These are phyloP conservation scores for Mortierella sp. DNA, from an alignment of 371 early-diverging fungal species.

Conservation along the genomic window DNA sequence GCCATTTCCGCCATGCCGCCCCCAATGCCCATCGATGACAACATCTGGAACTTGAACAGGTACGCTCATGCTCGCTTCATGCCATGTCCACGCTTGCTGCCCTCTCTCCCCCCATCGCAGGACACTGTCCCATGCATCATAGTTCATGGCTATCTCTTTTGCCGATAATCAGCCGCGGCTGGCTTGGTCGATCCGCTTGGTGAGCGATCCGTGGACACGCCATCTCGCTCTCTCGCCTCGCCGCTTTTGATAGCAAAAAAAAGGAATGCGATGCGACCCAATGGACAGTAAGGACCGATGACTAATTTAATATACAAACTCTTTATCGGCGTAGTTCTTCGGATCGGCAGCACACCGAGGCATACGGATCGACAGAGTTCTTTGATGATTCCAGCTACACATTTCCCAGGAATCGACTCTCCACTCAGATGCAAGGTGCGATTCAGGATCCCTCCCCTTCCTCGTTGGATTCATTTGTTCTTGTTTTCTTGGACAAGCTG, in stretches of 20 bases:
- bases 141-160: too few relatives aligned
- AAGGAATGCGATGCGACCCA: too few relatives aligned
- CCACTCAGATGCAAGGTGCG: conserved; percentile 43
- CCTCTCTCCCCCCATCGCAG: too few relatives aligned
- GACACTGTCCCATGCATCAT: background rate
- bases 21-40: conserved; percentile 51
- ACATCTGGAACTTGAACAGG: conserved; percentile 54
- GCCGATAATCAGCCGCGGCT: too few relatives aligned
- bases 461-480: too few relatives aligned
- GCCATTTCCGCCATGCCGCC: conserved; percentile 30
- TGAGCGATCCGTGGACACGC: too few relatives aligned
- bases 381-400: conserved; percentile 49
- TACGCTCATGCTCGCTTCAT: conserved; percentile 1
- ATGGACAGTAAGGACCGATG: conserved; percentile 19
- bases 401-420: conserved; percentile 43
- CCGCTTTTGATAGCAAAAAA: too few relatives aligned
- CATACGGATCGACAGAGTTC: conserved; percentile 48
- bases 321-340: conserved; percentile 38
- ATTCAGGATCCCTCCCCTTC: background rate
- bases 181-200: too few relatives aligned
- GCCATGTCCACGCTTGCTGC: too few relatives aligned
- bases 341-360: conserved; percentile 50
- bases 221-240: too few relatives aligned
- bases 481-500: too few relatives aligned
- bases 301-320: conserved; percentile 41